A percentile compares a stretch with the other conserved stretches of the same genome.
Evolutionary conservation across 2,329 filamentous ascomycete species (phyloP).

Genomic region (Claviceps pazoutovae): DNA sequence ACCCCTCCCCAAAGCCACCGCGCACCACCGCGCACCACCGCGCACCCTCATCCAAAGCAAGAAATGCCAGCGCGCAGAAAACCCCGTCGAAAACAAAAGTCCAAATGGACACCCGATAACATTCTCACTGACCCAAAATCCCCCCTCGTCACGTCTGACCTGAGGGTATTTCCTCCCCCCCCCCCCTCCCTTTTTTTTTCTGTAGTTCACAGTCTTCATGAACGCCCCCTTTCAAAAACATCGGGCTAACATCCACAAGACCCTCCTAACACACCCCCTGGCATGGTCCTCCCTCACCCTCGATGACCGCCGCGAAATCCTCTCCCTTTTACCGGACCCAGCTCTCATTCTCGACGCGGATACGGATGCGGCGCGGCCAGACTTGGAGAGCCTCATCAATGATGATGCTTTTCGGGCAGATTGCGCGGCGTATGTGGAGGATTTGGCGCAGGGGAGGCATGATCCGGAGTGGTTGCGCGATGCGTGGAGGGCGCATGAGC

Average conservation of each 20-base stretch:
- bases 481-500: conserved; percentile 37
- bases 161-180: conserved; percentile 16
- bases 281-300: conserved; percentile 24
- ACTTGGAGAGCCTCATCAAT: conserved; percentile 29
- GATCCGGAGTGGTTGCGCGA: conserved; percentile 38
- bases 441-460: conserved; percentile 33
- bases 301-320: conserved; percentile 21
- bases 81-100: conserved; percentile 10
- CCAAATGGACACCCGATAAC: conserved; percentile 22
- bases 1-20: too few relatives aligned
- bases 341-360: conserved; percentile 23
- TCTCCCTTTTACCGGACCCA: conserved; percentile 24
- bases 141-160: conserved; percentile 23
- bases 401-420: conserved; percentile 34
- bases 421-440: conserved; percentile 30
- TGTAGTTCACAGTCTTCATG: background rate
- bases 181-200: too few relatives aligned
- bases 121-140: conserved; percentile 24
- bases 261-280: conserved; percentile 22
- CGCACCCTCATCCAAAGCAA: background rate
- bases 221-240: background rate
- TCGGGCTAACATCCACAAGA: conserved; percentile 12
- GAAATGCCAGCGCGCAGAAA: conserved; percentile 1
- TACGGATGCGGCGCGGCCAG: conserved; percentile 23
- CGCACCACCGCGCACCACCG: background rate